Percentiles rank a stretch among this genome's conserved stretches.
phyloP scores from a whole-genome alignment of 2,329 filamentous ascomycete species.

The Colletotrichum agaves region DNA sequence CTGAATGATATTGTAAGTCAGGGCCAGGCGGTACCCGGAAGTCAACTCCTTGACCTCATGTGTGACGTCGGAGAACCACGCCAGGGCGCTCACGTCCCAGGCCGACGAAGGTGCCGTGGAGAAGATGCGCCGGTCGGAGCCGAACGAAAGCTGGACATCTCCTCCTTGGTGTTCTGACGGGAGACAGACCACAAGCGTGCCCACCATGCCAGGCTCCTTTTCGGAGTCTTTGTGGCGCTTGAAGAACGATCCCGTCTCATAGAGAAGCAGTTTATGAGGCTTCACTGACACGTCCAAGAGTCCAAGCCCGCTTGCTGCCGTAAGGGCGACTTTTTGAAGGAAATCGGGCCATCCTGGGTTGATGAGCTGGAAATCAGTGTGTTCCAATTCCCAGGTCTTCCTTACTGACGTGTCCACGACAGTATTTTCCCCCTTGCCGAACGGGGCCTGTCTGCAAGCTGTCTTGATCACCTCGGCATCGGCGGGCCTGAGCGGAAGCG shows the following conservation, averaged over 20 bases:
- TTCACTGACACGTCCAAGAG: conserved; percentile 44
- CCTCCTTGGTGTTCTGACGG: conserved; percentile 58
- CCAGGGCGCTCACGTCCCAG: conserved; percentile 46
- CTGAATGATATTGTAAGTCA: conserved; percentile 61
- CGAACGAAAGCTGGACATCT: conserved; percentile 51
- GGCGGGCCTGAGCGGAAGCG: conserved; percentile 41
- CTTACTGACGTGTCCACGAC: conserved; percentile 51
- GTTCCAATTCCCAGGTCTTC: conserved; percentile 52
- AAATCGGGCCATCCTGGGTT: conserved; percentile 51
- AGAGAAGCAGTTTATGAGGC: conserved; percentile 56
- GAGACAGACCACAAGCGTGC: conserved; percentile 56
- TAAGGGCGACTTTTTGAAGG: conserved; percentile 31
- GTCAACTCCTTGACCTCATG: conserved; percentile 57
- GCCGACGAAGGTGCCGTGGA: conserved; percentile 45
- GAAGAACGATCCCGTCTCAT: conserved; percentile 59
- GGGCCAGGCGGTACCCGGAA: conserved; percentile 55
- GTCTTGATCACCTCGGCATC: conserved; percentile 43
- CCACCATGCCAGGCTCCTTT: conserved; percentile 58
- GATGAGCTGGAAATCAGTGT: conserved; percentile 46
- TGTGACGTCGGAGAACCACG: conserved; percentile 60
- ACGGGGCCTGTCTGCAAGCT: conserved; percentile 46
- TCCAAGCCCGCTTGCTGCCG: conserved; percentile 43
- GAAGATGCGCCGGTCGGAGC: conserved; percentile 44
- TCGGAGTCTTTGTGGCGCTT: conserved; percentile 57
- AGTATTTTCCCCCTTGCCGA: conserved; percentile 50